Conservation (phyloP, 208 protist genomes). For the Herpetomonas tarakana region DNA sequence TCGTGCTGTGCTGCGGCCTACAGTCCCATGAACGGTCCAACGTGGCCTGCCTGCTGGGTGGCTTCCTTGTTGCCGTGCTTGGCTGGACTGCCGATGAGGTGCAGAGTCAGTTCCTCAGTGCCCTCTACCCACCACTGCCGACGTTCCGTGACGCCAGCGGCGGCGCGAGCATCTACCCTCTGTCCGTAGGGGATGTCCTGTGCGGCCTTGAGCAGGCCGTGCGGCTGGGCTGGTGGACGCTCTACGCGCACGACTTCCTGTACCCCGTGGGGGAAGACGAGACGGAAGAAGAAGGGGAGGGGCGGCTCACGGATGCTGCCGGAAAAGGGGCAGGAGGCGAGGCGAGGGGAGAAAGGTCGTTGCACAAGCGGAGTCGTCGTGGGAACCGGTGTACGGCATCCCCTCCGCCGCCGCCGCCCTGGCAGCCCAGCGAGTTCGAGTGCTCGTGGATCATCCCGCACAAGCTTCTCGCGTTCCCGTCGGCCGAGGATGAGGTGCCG, state of each 20-base stretch:
- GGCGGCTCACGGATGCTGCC: no score
- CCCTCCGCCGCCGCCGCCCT: background rate
- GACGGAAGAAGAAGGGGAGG: background rate
- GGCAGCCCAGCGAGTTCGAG: slow-evolving; percentile 80
- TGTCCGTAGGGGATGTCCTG: slow-evolving; percentile 81
- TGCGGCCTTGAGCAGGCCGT: slow-evolving; percentile 69
- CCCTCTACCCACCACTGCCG: slow-evolving; percentile 76
- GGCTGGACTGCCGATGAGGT: slow-evolving; percentile 60
- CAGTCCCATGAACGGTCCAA: slow-evolving; percentile 86
- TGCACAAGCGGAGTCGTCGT: background rate
- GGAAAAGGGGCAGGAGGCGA: no score
- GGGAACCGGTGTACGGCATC: background rate
- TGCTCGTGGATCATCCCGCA: slow-evolving; percentile 95
- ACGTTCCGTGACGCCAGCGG: slow-evolving; percentile 94
- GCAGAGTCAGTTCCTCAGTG: slow-evolving; percentile 38
- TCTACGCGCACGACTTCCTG: slow-evolving; percentile 78
- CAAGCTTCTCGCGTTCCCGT: slow-evolving; percentile 92
- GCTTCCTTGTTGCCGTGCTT: slow-evolving; percentile 69
- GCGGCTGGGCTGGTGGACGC: slow-evolving; percentile 43
- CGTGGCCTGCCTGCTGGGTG: slow-evolving; percentile 70
- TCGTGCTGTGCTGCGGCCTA: slow-evolving; percentile 55
- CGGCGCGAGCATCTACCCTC: slow-evolving; percentile 73
- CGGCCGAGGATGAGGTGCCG: slow-evolving; percentile 42
- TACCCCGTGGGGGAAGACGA: background rate
- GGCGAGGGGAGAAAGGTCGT: no score